Evolutionary conservation across 768 basidiomycete genomes (phyloP).

Genomic region (Auriscalpium orientale): DNA sequence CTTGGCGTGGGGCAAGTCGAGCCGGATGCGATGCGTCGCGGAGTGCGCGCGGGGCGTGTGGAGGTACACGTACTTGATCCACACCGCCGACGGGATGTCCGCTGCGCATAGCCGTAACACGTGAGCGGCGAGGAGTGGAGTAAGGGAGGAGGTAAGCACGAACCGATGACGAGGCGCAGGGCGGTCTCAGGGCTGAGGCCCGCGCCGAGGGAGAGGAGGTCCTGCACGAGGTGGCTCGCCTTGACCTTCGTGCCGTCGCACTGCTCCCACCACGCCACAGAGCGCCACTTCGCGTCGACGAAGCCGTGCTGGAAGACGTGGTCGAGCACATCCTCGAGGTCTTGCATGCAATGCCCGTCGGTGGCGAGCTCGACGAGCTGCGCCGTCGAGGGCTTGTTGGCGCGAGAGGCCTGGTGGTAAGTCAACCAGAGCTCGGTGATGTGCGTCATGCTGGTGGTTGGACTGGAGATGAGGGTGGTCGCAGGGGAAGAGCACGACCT

Average conservation of each 20-base stretch:
- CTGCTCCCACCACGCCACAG: conserved; percentile 39
- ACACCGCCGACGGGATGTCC: conserved; percentile 32
- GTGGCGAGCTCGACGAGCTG: conserved; percentile 42
- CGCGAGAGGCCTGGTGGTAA: conserved; percentile 40
- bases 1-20: conserved; percentile 24
- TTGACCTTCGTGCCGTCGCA: conserved; percentile 31
- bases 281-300: conserved; percentile 35
- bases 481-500: not conserved
- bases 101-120: conserved; percentile 21
- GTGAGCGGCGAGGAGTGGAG: not conserved
- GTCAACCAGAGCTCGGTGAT: conserved; percentile 40
- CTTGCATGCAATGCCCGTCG: conserved; percentile 31
- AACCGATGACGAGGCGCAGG: conserved; percentile 39
- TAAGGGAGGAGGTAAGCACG: conserved; percentile 7
- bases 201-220: conserved; percentile 27
- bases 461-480: not conserved
- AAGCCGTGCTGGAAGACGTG: conserved; percentile 38
- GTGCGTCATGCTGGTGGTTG: not conserved
- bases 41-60: conserved; percentile 24
- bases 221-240: conserved; percentile 29
- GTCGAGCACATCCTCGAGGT: conserved; percentile 43
- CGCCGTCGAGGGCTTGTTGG: conserved; percentile 32
- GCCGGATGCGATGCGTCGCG: conserved; percentile 37
- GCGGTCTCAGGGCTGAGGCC: conserved; percentile 38
- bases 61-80: conserved; percentile 38